Base-by-base conservation (phyloP, 2,329 filamentous ascomycete genomes). In the Ploettnerulaceae sp. region DNA sequence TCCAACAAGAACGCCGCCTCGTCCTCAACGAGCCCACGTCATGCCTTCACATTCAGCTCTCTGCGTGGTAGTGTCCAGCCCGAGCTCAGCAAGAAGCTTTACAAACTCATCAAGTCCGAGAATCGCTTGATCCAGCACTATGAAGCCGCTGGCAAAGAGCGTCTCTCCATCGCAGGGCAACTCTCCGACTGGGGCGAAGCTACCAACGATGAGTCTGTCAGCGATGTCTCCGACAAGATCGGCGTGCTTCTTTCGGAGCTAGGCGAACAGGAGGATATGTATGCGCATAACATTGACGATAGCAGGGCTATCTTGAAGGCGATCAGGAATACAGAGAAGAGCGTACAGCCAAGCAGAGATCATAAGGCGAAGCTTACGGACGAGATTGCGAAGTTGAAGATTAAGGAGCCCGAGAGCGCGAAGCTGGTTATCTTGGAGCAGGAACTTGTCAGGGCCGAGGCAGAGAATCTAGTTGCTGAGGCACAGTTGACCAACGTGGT, bases 131-230 rank as follows among this genome's bases (percentile, higher is more conserved):
- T 97, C 60, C 75, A 77, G 39, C 85, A 87, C 38, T 85, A 96
- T 70, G 89, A 95, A 70, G 72, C 80, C 5, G 93, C 91, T 5
- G 88, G 83, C 38, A 85, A 84, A 49, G 91, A 96, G 71, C 86
- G 89, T 47, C 71, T 88, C 51, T 80, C 81, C 39, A 89, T 97
- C 61, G 93, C 90, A 12, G 81, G 82, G 8, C 91, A 97, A 71
- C 79, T 98, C 34, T 95, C 89, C 6, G 90, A 97, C 58, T 98
- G 93, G 93, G 93, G 93, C 48, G 90, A 97, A 70, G 79, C 86
- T 50, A 96, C 90, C 2, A 79, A 81, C 43, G 93, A 98, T 62
- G 89, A 95, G 52, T 81, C 82, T 41, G 75, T 97, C 61, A 89
- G 81, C 42, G 93, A 97, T 64, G 79, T 98, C 57, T 89, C 86